phyloP scores from a whole-genome alignment of 345 rosid species.

The Aurinia saxatilis region DNA sequence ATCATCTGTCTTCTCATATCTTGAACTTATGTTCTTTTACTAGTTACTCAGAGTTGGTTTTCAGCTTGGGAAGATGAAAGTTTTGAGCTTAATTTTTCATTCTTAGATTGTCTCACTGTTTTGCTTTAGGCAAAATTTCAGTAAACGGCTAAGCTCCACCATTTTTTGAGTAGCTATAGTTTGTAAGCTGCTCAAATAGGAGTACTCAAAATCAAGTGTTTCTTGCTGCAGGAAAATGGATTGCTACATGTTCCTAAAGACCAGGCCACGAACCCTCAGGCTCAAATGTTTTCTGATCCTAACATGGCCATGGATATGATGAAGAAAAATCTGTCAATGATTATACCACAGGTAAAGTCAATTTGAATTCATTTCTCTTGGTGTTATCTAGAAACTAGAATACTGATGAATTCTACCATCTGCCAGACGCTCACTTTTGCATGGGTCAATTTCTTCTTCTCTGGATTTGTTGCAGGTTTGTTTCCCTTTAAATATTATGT shows the following conservation, averaged over 20 bases:
- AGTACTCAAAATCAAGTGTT: background rate
- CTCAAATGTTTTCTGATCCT: slow-evolving; percentile 97
- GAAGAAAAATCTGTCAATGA: slow-evolving; percentile 98
- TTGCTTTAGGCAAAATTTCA: background rate
- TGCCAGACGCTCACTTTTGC: slow-evolving; percentile 94
- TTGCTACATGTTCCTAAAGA: slow-evolving; percentile 74
- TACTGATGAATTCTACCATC: slow-evolving; percentile 19
- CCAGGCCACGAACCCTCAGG: slow-evolving; percentile 75
- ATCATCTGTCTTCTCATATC: background rate
- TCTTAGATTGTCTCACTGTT: background rate
- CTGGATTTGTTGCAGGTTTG: slow-evolving; percentile 96
- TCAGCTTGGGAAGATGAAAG: background rate
- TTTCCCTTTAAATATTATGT: background rate
- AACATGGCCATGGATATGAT: slow-evolving; percentile 99
- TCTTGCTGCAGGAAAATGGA: slow-evolving; percentile 67
- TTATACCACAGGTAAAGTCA: slow-evolving; percentile 79
- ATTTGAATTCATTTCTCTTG: background rate
- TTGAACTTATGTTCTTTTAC: background rate
- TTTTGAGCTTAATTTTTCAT: background rate
- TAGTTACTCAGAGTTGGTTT: background rate
- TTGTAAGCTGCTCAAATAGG: background rate
- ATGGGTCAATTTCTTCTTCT: slow-evolving; percentile 99
- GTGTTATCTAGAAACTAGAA: background rate
- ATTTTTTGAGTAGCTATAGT: background rate
- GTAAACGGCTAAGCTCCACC: background rate